Evolutionary conservation across 2,329 filamentous ascomycete species (phyloP), one percentile per base, ranked within the genome.

Genomic region (Aureobasidium lini): DNA sequence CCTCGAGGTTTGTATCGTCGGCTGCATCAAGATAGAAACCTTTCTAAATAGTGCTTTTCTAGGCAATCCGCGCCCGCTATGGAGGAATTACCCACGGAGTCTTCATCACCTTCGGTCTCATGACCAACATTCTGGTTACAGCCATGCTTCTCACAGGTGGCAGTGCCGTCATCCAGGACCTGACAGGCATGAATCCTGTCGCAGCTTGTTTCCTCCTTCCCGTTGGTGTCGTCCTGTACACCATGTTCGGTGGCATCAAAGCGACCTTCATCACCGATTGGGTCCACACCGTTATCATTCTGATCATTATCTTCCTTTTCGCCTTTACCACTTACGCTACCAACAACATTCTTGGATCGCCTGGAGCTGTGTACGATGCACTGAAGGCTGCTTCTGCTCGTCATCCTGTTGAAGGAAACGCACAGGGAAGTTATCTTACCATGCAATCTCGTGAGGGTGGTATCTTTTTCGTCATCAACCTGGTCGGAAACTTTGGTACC

Each of bases 111-210:
- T 95, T 95, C 64, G 90, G 88, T 32, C 76, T 94, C 15, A 86
- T 89, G 73, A 95, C 90, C 37, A 76, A 72, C 60, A 88, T 95
- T 43, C 80, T 95, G 4, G 91, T 96, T 34, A 93, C 90, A 1
- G 85, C 90, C 50, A 95, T 95, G 90, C 76, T 96, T 52, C 81
- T 96, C 62, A 90, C 90, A 16, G 91, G 92, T 62, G 91, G 90
- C 43, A 84, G 85, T 10, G 88, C 88, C 5, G 91, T 93, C 0
- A 81, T 89, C 64, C 82, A 76, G 42, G 81, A 85, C 10, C 75
- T 92, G 53, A 90, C 87, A 1, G 89, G 88, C 32, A 85, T 92
- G 71, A 81, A 83, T 34, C 90, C 88, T 13, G 85, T 87, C 9
- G 91, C 91, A 1, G 91, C 89, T 61, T 94, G 89, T 69, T 95